These are phyloP conservation scores for Emmonsia crescens DNA, from an alignment of 2,329 filamentous ascomycete genomes.

Conservation along the genomic window DNA sequence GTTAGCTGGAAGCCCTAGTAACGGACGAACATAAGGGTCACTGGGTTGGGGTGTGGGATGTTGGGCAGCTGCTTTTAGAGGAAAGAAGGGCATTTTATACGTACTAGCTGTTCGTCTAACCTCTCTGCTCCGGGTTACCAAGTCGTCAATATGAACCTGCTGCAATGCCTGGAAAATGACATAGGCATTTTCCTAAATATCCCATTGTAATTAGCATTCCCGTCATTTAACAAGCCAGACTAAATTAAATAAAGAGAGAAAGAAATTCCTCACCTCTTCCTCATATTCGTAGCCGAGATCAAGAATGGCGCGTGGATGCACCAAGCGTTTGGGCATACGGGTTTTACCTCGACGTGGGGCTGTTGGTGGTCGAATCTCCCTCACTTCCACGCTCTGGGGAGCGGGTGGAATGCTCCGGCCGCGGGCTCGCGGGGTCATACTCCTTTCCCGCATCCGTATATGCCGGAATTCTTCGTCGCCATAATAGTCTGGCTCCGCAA, in stretches of 20 bases:
- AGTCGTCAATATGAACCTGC: slow-evolving; percentile 82
- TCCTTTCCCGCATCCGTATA: slow-evolving; percentile 46
- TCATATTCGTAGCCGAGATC: slow-evolving; percentile 79
- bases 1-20: background rate
- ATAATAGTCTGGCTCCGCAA: slow-evolving; percentile 57
- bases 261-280: slow-evolving; percentile 56
- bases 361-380: slow-evolving; percentile 38
- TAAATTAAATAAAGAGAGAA: background rate
- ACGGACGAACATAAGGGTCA: background rate
- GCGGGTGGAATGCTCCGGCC: background rate
- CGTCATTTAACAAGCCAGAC: background rate
- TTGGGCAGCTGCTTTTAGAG: background rate
- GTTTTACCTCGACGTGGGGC: slow-evolving; percentile 75
- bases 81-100: background rate
- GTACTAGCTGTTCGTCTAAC: slow-evolving; percentile 26
- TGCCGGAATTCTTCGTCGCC: slow-evolving; percentile 62
- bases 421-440: slow-evolving; percentile 15
- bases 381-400: background rate
- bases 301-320: slow-evolving; percentile 68
- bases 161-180: slow-evolving; percentile 75
- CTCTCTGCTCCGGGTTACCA: slow-evolving; percentile 67
- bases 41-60: background rate
- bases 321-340: slow-evolving; percentile 68
- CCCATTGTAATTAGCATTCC: slow-evolving; percentile 18
- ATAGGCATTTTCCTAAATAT: slow-evolving; percentile 59